phyloP scores from a whole-genome alignment of 441 rosid species.

The Breynia disticha region DNA sequence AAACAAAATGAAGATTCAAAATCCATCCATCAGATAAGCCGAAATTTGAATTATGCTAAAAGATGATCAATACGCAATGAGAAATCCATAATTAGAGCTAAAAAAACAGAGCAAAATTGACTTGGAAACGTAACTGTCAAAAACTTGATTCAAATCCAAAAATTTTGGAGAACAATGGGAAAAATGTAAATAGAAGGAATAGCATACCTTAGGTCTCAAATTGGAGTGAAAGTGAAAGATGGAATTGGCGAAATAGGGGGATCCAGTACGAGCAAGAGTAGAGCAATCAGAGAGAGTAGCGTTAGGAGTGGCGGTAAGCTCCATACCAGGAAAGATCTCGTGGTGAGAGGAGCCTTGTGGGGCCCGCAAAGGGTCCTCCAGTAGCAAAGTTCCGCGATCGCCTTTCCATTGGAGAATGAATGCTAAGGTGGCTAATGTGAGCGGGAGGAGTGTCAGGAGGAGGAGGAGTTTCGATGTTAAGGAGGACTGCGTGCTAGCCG shows the following conservation, averaged over 20 bases:
- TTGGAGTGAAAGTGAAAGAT: conserved; percentile 55
- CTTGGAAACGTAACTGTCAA: too few species aligned
- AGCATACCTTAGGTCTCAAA: conserved; percentile 69
- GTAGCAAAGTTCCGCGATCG: conserved; percentile 45
- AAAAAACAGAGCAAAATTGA: too few species aligned
- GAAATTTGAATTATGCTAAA: too few species aligned
- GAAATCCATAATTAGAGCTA: too few species aligned
- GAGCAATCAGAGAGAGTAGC: conserved; percentile 61
- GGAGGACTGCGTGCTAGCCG: conserved; percentile 32
- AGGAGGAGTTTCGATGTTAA: conserved; percentile 57
- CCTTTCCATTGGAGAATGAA: conserved; percentile 78
- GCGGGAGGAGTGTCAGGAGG: conserved; percentile 77
- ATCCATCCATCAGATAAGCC: too few species aligned
- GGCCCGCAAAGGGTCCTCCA: conserved; percentile 64
- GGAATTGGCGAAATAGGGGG: conserved; percentile 94
- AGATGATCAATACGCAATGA: too few species aligned
- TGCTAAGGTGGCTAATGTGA: conserved; percentile 79
- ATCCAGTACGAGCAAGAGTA: conserved; percentile 50
- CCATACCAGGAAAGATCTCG: conserved; percentile 92
- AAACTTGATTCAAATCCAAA: not conserved
- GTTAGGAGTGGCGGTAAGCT: conserved; percentile 38
- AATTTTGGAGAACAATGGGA: not conserved
- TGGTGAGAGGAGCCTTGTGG: conserved; percentile 61
- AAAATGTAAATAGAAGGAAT: not conserved
- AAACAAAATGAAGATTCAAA: too few species aligned